Evolutionary conservation across 106 monocot genomes (phyloP), one percentile per base, ranked within the genome.

Genomic region (Allium fistulosum): DNA sequence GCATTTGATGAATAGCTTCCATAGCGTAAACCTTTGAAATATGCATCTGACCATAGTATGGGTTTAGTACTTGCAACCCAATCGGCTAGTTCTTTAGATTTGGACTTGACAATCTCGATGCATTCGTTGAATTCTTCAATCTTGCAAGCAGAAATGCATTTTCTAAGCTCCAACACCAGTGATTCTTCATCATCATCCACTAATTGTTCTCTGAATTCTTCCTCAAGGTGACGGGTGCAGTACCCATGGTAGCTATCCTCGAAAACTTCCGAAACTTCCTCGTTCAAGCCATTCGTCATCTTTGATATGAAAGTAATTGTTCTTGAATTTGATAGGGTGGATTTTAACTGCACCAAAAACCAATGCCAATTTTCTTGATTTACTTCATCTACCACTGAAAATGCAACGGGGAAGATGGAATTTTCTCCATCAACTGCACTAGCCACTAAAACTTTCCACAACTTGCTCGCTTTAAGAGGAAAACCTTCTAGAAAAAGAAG

Each of bases 11-110:
- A 82, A 45, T 85, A 75, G 46, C 17, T 72, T 10, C 82, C 78
- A 65, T 75, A 79, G 8, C 94, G 74, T 46, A 75, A 17, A 28
- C 94, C 94, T 77, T 90, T 94, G 77, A 94, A 90, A 48, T 69
- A 87, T 13, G 94, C 90, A 79, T 90, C 80, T 10, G 94, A 94
- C 94, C 94, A 94, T 10, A 70, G 51, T 15, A 90, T 90, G 15
- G 94, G 90, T 57, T 90, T 80, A 16, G 63, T 76, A 11, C 71
- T 74, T 62, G 84, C 60, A 55, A 94, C 74, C 94, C 94, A 94
- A 11, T 82, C 87, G 8, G 87, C 79, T 26, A 85, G 76, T 14
- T 90, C 87, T 61, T 82, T 77, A 7, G 90, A 94, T 45, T 87
- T 67, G 46, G 61, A 48, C 66, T 81, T 90, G 65, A 94, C 85